A percentile compares a stretch with the other conserved stretches of the same genome.
Evolutionary conservation across 2,329 filamentous ascomycete genomes (phyloP).

Genomic region (Arachnomyces sp.): DNA sequence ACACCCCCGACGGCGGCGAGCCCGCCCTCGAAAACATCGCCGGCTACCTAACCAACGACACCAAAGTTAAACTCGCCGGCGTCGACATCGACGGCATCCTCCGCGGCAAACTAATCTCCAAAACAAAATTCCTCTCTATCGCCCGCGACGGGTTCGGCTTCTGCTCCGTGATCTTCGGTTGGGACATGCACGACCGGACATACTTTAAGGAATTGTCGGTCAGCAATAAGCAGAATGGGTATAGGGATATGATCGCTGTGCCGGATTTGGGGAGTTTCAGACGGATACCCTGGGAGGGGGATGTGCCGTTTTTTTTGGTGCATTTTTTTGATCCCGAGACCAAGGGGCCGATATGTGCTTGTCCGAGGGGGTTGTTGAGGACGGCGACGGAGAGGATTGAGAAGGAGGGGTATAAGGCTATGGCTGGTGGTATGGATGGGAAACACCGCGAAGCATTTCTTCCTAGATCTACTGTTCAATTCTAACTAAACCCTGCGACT

Average conservation of each 20-base stretch:
- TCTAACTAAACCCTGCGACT: constrained; percentile 2
- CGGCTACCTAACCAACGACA: constrained; percentile 60
- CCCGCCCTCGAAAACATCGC: constrained; percentile 57
- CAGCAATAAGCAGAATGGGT: constrained; percentile 85
- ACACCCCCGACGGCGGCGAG: constrained; percentile 40
- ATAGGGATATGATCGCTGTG: constrained; percentile 73
- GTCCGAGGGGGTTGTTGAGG: constrained; percentile 68
- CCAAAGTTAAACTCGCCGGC: constrained; percentile 77
- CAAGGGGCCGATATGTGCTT: constrained; percentile 61
- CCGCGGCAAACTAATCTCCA: constrained; percentile 83
- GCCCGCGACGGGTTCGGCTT: constrained; percentile 79
- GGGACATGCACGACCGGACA: constrained; percentile 94
- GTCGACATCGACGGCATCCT: constrained; percentile 80
- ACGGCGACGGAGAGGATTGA: constrained; percentile 59
- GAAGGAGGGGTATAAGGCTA: constrained; percentile 63
- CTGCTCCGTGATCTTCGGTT: constrained; percentile 89
- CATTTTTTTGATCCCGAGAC: constrained; percentile 78
- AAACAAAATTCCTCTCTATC: constrained; percentile 83
- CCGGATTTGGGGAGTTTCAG: constrained; percentile 71
- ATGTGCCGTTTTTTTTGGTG: constrained; percentile 77
- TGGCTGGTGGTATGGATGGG: constrained; percentile 68
- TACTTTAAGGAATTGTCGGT: constrained; percentile 79
- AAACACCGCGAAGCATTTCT: constrained; percentile 7
- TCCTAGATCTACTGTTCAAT: constrained; percentile 11
- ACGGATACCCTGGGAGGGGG: constrained; percentile 82